Evolutionary conservation across 805 yeast genomes (phyloP).

Genomic region (Pichia sporocuriosa): DNA sequence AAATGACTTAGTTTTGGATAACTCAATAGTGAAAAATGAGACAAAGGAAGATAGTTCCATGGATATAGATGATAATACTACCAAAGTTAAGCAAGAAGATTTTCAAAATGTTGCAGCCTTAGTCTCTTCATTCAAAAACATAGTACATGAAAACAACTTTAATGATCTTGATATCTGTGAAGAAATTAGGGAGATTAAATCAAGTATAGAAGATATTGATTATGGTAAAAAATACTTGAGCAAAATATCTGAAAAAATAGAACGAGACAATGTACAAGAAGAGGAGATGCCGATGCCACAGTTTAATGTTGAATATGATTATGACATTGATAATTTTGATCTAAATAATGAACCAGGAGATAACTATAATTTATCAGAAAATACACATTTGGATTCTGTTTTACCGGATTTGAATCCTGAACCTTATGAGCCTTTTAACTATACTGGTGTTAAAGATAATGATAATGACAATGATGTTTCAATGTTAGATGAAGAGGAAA

Average conservation of each 20-base stretch:
- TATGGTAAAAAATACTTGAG: slow-evolving; percentile 5
- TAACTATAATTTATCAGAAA: slow-evolving; percentile 3
- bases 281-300: neutral
- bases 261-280: neutral
- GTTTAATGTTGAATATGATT: slow-evolving; percentile 7
- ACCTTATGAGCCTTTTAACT: neutral
- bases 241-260: slow-evolving; percentile 5
- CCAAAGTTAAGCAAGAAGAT: neutral
- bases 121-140: neutral
- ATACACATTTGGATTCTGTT: neutral
- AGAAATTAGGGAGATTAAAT: slow-evolving; percentile 8
- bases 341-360: neutral
- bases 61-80: neutral
- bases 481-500: slow-evolving; percentile 1
- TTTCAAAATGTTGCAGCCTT: neutral
- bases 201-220: slow-evolving; percentile 5
- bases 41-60: neutral
- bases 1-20: neutral
- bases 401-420: neutral
- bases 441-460: neutral
- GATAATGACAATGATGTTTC: neutral
- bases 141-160: neutral
- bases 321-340: slow-evolving; percentile 11
- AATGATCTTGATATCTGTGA: slow-evolving; percentile 1
- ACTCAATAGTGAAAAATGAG: neutral